Base-by-base conservation (phyloP, 345 rosid species). In the thale cress (Arabidopsis thaliana) region DNA sequence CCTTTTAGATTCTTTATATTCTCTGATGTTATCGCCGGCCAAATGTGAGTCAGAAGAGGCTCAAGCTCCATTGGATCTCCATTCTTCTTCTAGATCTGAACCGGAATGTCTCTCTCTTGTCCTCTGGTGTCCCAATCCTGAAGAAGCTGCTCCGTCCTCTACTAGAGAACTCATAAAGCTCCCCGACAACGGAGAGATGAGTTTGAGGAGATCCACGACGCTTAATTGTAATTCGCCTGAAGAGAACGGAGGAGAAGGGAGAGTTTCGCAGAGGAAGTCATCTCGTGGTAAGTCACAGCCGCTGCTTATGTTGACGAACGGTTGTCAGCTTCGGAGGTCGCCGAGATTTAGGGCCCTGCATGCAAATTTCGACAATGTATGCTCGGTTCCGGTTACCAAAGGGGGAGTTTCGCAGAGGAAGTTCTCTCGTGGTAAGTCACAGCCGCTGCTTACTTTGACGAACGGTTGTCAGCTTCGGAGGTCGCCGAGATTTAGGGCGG, bases 151-250 rank as follows among this genome's bases (percentile, higher is more conserved):
- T 66, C 57, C 59, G 33, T 14, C 46, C 20, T 64, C 12, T 53
- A 14, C 37, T 42, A 30, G 11, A 62, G 23, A 61, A 40, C 23
- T 32, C 6, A 57, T 3, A 42, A 65, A 36, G 65, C 25, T 66
- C 9, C 23, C 14, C 7, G 5, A 48, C 20, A 59, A 46, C 51
- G 67, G 46, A 58, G 74, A 42, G 10, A 68, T 30, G 64, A 67
- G 37, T 58, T 33, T n/a, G 30, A 76, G 50, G 70, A 71, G 77
- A 60, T 77, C 83, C 14, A 60, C 79, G 13, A 80, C 64, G 73
- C 60, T 64, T 44, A 22, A 51, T 30, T 38, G n/a, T 7, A n/a
- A 8, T 61, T 56, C 73, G 38, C 42, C 44, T 38, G 38, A 30
- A 62, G 70, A 52, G 25, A 63, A 12, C 11, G 40, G 22, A 9